phyloP scores from a whole-genome alignment of 371 early-diverging fungal genomes.

The Mucor racemosus region DNA sequence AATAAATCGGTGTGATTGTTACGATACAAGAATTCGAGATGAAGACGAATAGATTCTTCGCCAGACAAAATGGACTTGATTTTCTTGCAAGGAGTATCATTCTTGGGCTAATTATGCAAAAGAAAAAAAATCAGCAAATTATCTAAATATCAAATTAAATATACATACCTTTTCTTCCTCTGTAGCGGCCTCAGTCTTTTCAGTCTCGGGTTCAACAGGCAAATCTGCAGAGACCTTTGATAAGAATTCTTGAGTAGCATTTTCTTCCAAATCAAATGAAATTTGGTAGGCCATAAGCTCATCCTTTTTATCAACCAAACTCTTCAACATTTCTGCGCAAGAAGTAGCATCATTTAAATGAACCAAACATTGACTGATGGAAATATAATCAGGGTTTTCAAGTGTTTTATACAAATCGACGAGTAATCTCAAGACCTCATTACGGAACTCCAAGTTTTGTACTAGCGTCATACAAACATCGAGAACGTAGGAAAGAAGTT shows the following conservation, averaged over 20 bases:
- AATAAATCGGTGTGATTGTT: constrained; percentile 95
- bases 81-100: constrained; percentile 47
- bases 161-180: constrained; percentile 54
- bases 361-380: constrained; percentile 90
- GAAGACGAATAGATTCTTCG: constrained; percentile 83
- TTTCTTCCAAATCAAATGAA: constrained; percentile 96
- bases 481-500: constrained; percentile 83
- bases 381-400: constrained; percentile 86
- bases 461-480: constrained; percentile 82
- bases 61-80: constrained; percentile 86
- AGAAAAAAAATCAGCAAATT: neutral
- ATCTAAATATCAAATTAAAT: neutral
- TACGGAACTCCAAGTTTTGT: constrained; percentile 81
- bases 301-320: constrained; percentile 59
- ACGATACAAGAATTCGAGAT: constrained; percentile 92
- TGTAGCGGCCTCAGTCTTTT: constrained; percentile 26
- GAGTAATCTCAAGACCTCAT: constrained; percentile 82
- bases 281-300: constrained; percentile 94
- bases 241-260: constrained; percentile 93
- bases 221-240: constrained; percentile 72
- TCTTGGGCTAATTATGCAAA: constrained; percentile 19
- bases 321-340: constrained; percentile 75
- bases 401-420: constrained; percentile 82
- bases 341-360: constrained; percentile 81
- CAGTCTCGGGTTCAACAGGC: constrained; percentile 57